Evolutionary conservation across 2,329 filamentous ascomycete species (phyloP).

Genomic region (Emmonsia crescens): DNA sequence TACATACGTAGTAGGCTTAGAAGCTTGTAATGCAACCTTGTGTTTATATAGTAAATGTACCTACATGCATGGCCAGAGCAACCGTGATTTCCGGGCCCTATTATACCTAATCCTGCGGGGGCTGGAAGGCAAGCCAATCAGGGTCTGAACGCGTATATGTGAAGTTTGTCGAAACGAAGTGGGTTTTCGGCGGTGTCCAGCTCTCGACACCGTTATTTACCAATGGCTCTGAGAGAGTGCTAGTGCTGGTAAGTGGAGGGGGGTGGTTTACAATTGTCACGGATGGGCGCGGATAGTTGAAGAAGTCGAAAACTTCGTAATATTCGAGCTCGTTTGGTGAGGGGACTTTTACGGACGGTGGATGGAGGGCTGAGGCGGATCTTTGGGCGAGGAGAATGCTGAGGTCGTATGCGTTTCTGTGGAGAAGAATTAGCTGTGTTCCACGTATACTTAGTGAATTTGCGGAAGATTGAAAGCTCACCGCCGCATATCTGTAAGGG

Average conservation of each 20-base stretch:
- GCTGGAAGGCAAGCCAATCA: slow-evolving; percentile 4
- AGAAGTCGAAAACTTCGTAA: slow-evolving; percentile 39
- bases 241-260: not conserved
- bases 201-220: not conserved
- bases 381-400: slow-evolving; percentile 28
- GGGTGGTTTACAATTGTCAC: not conserved
- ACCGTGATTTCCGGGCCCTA: not conserved
- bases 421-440: slow-evolving; percentile 9
- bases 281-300: slow-evolving; percentile 29
- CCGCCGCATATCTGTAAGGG: slow-evolving; percentile 34
- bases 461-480: slow-evolving; percentile 14
- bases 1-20: not conserved
- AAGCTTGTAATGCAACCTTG: not conserved
- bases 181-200: not conserved
- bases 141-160: not conserved
- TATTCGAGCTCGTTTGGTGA: slow-evolving; percentile 35
- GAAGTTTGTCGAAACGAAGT: slow-evolving; percentile 4
- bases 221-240: not conserved
- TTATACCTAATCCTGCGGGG: slow-evolving; percentile 2
- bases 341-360: slow-evolving; percentile 30
- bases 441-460: not conserved
- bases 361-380: slow-evolving; percentile 30
- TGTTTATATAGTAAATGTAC: too few species aligned
- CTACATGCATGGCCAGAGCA: not conserved
- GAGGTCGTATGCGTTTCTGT: slow-evolving; percentile 27